Evolutionary conservation across 345 rosid species (phyloP).

Genomic region (Draba incana): DNA sequence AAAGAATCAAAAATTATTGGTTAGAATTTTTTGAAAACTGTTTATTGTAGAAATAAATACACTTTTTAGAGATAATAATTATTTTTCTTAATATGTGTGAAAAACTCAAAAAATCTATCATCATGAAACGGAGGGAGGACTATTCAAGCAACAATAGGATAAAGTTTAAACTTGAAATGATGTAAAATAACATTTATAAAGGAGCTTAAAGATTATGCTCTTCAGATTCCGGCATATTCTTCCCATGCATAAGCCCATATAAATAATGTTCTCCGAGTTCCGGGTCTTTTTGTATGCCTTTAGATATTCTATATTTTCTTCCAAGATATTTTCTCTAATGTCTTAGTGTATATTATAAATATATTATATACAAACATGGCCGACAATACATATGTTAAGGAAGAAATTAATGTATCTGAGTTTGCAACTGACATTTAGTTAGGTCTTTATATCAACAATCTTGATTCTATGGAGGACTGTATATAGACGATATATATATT

Average conservation of each 20-base stretch:
- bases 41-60: too few species aligned
- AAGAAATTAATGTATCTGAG: neutral
- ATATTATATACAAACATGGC: slow-evolving; percentile 19
- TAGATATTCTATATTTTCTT: neutral
- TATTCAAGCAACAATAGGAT: slow-evolving; percentile 20
- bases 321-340: neutral
- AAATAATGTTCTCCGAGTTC: slow-evolving; percentile 9
- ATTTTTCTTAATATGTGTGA: too few species aligned
- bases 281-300: slow-evolving; percentile 26
- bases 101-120: too few species aligned
- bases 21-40: too few species aligned
- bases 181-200: neutral
- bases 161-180: slow-evolving; percentile 7
- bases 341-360: slow-evolving; percentile 8
- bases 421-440: neutral
- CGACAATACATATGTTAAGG: slow-evolving; percentile 25
- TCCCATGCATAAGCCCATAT: slow-evolving; percentile 14
- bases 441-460: neutral
- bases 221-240: slow-evolving; percentile 39
- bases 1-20: too few species aligned
- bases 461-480: neutral
- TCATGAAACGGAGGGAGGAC: too few species aligned
- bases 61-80: too few species aligned
- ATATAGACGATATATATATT: too few species aligned
- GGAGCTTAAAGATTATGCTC: slow-evolving; percentile 26